These are phyloP conservation scores for Rusavskia elegans DNA, from an alignment of 495 filamentous ascomycete genomes.

Conservation along the genomic window DNA sequence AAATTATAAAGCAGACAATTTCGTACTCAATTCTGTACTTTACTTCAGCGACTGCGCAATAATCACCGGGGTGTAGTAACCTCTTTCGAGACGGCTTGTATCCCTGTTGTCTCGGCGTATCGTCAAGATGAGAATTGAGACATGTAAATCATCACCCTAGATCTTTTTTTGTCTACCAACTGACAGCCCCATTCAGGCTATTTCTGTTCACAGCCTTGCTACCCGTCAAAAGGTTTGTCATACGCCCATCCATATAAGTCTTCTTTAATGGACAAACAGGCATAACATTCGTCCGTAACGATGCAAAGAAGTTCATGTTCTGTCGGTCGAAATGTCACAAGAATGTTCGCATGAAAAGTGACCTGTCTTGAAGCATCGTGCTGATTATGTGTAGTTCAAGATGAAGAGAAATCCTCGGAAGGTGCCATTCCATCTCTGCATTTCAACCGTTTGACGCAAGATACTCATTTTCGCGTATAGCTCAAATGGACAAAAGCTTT, in stretches of 20 bases:
- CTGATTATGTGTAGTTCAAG: constrained; percentile 46
- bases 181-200: constrained; percentile 21
- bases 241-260: neutral
- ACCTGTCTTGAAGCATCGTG: neutral
- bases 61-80: too few species aligned
- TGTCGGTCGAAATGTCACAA: constrained; percentile 89
- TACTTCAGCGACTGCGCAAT: too few species aligned
- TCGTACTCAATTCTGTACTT: too few species aligned
- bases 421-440: constrained; percentile 6
- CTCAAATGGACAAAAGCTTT: constrained; percentile 79
- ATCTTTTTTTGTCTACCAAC: too few species aligned
- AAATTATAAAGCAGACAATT: too few species aligned
- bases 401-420: constrained; percentile 85
- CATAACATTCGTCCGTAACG: constrained; percentile 75
- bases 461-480: constrained; percentile 19
- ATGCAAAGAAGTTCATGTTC: constrained; percentile 56
- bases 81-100: neutral
- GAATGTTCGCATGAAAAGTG: constrained; percentile 31
- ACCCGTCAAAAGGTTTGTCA: constrained; percentile 52
- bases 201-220: constrained; percentile 75
- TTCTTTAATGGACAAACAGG: constrained; percentile 17
- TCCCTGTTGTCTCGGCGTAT: neutral
- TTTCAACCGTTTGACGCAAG: neutral
- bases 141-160: constrained; percentile 27
- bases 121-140: constrained; percentile 42